These are phyloP conservation scores for Calocera cornea DNA, from an alignment of 768 basidiomycete species.

Conservation along the genomic window DNA sequence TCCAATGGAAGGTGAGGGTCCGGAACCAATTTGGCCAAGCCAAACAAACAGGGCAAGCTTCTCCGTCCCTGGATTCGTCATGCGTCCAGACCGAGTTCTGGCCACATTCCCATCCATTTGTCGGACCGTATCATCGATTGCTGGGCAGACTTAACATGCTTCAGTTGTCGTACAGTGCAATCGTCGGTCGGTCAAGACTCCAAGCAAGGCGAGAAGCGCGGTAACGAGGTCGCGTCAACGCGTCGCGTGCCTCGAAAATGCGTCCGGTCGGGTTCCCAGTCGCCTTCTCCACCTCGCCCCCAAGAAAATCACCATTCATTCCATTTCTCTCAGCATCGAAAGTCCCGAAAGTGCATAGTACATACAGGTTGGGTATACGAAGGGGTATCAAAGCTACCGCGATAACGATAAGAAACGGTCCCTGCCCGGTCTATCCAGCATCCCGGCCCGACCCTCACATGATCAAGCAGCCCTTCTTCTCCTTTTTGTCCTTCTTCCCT, in stretches of 20 bases:
- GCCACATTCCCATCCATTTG: too few relatives aligned
- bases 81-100: too few relatives aligned
- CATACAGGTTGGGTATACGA: not conserved
- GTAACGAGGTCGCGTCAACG: too few relatives aligned
- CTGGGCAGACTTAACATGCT: not conserved
- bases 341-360: not conserved
- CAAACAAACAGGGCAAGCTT: conserved; percentile 1
- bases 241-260: not conserved
- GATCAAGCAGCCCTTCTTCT: not conserved
- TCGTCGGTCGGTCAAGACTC: too few relatives aligned
- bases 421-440: not conserved
- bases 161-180: not conserved
- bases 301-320: not conserved
- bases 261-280: not conserved
- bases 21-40: not conserved
- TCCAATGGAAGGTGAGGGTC: not conserved
- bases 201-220: too few relatives aligned
- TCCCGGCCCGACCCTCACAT: not conserved
- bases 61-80: not conserved
- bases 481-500: not conserved
- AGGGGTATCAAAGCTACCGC: not conserved
- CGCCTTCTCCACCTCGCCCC: not conserved
- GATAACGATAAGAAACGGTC: not conserved
- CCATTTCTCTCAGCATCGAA: not conserved
- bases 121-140: not conserved